phyloP scores from a whole-genome alignment of 2,329 filamentous ascomycete genomes.

The Penicillium rolfsii region DNA sequence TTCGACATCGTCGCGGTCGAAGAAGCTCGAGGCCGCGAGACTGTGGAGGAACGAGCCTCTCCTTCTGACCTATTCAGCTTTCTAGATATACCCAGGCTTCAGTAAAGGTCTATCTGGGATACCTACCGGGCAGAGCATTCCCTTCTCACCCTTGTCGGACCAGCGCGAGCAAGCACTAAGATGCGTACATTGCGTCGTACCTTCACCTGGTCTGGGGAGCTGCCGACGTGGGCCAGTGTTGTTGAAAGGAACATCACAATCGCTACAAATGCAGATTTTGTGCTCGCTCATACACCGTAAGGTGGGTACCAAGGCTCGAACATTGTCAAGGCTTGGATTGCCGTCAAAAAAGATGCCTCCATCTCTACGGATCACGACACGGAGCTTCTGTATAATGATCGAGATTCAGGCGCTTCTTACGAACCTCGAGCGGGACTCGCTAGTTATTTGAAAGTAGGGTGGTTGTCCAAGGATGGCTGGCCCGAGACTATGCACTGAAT shows the following conservation, averaged over 20 bases:
- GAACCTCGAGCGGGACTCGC: slow-evolving; percentile 54
- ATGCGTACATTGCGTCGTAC: slow-evolving; percentile 52
- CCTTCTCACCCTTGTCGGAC: slow-evolving; percentile 51
- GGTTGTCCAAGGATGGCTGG: slow-evolving; percentile 55
- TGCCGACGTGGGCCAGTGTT: slow-evolving; percentile 56
- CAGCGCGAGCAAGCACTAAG: slow-evolving; percentile 53
- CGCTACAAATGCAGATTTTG: slow-evolving; percentile 53
- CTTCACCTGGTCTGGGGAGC: slow-evolving; percentile 52
- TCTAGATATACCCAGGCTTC: not conserved
- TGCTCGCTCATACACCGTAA: slow-evolving; percentile 53
- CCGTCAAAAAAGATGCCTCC: slow-evolving; percentile 52
- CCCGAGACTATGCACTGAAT: slow-evolving; percentile 55
- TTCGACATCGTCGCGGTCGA: not conserved
- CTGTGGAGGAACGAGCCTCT: not conserved
- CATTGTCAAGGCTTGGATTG: slow-evolving; percentile 49
- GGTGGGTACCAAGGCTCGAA: slow-evolving; percentile 51
- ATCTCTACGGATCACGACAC: slow-evolving; percentile 51
- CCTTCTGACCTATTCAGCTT: not conserved
- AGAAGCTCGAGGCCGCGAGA: not conserved
- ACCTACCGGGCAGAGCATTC: slow-evolving; percentile 55
- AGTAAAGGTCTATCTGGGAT: slow-evolving; percentile 53
- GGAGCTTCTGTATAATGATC: slow-evolving; percentile 52
- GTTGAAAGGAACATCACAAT: slow-evolving; percentile 58
- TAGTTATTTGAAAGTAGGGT: slow-evolving; percentile 50
- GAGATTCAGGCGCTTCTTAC: slow-evolving; percentile 51